phyloP scores from a whole-genome alignment of 495 filamentous ascomycete genomes.

The Eremomyces bilateralis region DNA sequence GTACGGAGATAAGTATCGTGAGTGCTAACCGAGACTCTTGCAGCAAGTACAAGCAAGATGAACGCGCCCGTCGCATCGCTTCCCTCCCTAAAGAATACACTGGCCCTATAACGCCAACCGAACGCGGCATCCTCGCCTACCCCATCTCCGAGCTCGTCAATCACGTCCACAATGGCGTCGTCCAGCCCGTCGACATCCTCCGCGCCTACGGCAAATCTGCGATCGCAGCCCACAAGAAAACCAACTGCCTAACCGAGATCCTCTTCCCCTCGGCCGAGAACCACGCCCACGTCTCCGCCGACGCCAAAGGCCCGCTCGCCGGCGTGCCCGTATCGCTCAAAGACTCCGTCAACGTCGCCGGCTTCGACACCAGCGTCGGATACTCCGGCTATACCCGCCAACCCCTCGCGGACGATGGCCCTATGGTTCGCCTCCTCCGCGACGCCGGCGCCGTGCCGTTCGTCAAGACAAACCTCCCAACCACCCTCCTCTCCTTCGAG shows the following conservation, averaged over 20 bases:
- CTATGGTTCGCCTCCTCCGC: slow-evolving; percentile 56
- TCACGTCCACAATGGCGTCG: slow-evolving; percentile 46
- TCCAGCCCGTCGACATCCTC: slow-evolving; percentile 52
- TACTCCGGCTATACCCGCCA: slow-evolving; percentile 55
- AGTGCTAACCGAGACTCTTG: too few species aligned
- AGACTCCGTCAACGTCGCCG: slow-evolving; percentile 65
- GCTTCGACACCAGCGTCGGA: slow-evolving; percentile 72
- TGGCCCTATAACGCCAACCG: slow-evolving; percentile 31
- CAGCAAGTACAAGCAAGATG: slow-evolving; percentile 60
- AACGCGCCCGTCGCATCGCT: slow-evolving; percentile 46
- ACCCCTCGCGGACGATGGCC: slow-evolving; percentile 41
- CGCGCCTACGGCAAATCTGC: slow-evolving; percentile 81
- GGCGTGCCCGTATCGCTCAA: slow-evolving; percentile 82
- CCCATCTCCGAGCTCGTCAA: slow-evolving; percentile 60
- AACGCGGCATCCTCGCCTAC: slow-evolving; percentile 44
- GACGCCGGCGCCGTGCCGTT: slow-evolving; percentile 93
- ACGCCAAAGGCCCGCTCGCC: slow-evolving; percentile 67
- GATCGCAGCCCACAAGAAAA: slow-evolving; percentile 62
- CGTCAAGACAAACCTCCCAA: slow-evolving; percentile 86
- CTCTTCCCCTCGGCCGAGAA: slow-evolving; percentile 69
- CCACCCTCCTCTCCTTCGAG: slow-evolving; percentile 82
- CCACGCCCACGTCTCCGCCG: too few species aligned
- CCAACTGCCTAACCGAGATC: slow-evolving; percentile 83
- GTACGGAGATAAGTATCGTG: too few species aligned
- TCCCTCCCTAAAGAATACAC: slow-evolving; percentile 45